phyloP scores from a whole-genome alignment of 2,329 filamentous ascomycete species.

The Sporothrix globosa region DNA sequence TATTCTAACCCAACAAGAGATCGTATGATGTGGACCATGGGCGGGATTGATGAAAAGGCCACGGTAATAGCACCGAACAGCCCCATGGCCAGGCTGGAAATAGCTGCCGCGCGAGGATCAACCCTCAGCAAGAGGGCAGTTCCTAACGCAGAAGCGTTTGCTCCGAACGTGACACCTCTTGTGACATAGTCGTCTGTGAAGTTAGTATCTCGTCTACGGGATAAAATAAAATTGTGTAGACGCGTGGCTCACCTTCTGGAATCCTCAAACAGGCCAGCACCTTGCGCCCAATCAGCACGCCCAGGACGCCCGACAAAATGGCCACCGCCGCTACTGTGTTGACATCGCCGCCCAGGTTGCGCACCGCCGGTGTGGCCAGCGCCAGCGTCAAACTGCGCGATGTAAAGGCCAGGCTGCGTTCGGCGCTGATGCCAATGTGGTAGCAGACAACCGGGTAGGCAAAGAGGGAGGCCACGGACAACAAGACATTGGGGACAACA shows the following conservation, averaged over 20 bases:
- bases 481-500: constrained; percentile 54
- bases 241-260: constrained; percentile 50
- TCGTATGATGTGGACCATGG: constrained; percentile 53
- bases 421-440: constrained; percentile 57
- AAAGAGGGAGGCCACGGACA: constrained; percentile 59
- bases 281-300: constrained; percentile 57
- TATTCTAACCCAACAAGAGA: constrained; percentile 51
- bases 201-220: background rate
- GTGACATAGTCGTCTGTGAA: constrained; percentile 63
- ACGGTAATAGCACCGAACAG: constrained; percentile 64
- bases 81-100: constrained; percentile 64
- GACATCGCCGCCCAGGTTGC: constrained; percentile 60
- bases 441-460: constrained; percentile 60
- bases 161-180: constrained; percentile 63
- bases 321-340: constrained; percentile 61
- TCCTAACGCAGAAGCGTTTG: constrained; percentile 62
- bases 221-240: too few species aligned
- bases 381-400: constrained; percentile 62
- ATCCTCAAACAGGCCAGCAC: constrained; percentile 56
- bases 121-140: constrained; percentile 60
- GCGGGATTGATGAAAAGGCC: constrained; percentile 60
- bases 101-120: constrained; percentile 61
- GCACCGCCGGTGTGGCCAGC: constrained; percentile 60
- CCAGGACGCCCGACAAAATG: constrained; percentile 63
- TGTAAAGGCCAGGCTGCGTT: constrained; percentile 58